Conservation (phyloP, 345 rosid genomes). For the Cardamine occulta region DNA sequence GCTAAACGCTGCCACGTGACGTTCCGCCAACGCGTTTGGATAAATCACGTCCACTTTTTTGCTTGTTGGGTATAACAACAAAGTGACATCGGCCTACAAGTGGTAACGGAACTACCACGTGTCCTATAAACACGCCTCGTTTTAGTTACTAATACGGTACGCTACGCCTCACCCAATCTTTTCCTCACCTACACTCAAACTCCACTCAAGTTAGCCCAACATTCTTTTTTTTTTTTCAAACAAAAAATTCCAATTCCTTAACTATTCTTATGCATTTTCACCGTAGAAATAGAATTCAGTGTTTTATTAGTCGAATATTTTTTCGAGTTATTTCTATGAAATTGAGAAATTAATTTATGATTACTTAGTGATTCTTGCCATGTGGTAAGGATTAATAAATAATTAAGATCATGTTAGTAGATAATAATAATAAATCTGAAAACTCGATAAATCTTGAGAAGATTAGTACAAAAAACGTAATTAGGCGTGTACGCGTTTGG, state of each 20-base stretch:
- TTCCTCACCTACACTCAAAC: conserved; percentile 46
- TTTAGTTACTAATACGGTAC: conserved; percentile 42
- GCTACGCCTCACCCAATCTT: conserved; percentile 40
- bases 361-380: neutral
- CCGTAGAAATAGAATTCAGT: conserved; percentile 8
- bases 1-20: conserved; percentile 45
- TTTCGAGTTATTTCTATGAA: neutral
- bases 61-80: conserved; percentile 42
- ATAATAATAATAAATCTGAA: neutral
- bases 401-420: conserved; percentile 2
- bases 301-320: conserved; percentile 4
- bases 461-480: conserved; percentile 36
- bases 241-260: neutral
- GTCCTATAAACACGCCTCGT: conserved; percentile 32
- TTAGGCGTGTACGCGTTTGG: conserved; percentile 47
- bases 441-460: neutral
- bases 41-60: conserved; percentile 37
- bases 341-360: neutral
- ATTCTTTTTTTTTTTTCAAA: neutral
- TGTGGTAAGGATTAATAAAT: neutral
- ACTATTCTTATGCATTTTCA: neutral
- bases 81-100: conserved; percentile 38
- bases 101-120: conserved; percentile 42
- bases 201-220: conserved; percentile 39
- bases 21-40: conserved; percentile 45